These are phyloP conservation scores for Apophysomyces sp. DNA, from an alignment of 371 early-diverging fungal species.

Conservation along the genomic window DNA sequence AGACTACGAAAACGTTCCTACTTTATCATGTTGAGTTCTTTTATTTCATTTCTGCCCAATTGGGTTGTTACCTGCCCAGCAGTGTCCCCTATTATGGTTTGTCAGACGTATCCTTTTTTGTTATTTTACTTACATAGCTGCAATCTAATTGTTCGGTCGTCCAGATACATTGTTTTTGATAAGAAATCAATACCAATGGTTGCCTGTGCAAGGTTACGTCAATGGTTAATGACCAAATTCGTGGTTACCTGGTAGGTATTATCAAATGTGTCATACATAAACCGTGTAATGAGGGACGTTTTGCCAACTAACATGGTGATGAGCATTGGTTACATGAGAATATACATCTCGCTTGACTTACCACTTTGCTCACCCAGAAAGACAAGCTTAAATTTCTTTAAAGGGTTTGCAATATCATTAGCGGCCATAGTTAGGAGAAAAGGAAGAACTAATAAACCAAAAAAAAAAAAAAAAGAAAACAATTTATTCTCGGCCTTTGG, in stretches of 20 bases:
- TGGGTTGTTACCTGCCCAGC: slow-evolving; percentile 89
- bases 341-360: slow-evolving; percentile 33
- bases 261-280: slow-evolving; percentile 99
- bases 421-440: slow-evolving; percentile 25
- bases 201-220: slow-evolving; percentile 58
- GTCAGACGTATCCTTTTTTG: background rate
- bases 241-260: slow-evolving; percentile 90
- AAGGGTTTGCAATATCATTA: slow-evolving; percentile 57
- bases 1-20: slow-evolving; percentile 95
- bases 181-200: slow-evolving; percentile 99
- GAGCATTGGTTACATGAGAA: background rate
- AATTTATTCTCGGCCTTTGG: background rate
- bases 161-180: slow-evolving; percentile 98
- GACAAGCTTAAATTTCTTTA: slow-evolving; percentile 89
- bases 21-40: background rate
- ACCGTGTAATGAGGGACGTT: slow-evolving; percentile 98
- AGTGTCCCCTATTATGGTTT: slow-evolving; percentile 83
- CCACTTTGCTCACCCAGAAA: slow-evolving; percentile 97
- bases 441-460: slow-evolving; percentile 5
- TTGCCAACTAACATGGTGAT: slow-evolving; percentile 85
- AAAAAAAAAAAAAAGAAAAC: slow-evolving; percentile 2
- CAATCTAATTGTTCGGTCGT: slow-evolving; percentile 94
- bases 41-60: slow-evolving; percentile 1
- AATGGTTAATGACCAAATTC: background rate
- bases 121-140: slow-evolving; percentile 74